These are phyloP conservation scores for Luffa aegyptiaca DNA, from an alignment of 306 rosid genomes.

Conservation along the genomic window DNA sequence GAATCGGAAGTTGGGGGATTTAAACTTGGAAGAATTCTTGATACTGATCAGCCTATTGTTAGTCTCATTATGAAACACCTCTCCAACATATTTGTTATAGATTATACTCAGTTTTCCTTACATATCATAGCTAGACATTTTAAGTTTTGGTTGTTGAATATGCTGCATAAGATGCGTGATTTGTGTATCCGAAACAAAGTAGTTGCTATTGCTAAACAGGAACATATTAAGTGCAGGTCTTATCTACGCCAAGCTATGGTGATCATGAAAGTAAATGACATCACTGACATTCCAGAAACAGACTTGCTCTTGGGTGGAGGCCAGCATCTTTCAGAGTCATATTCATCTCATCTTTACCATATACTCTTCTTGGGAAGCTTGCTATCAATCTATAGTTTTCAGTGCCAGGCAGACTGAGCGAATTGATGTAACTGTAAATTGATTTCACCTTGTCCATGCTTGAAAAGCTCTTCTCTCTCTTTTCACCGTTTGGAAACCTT, in stretches of 20 bases:
- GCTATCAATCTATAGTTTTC: conserved; percentile 57
- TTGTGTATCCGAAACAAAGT: not conserved
- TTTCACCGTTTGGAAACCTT: conserved; percentile 89
- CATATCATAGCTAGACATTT: not conserved
- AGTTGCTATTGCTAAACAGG: not conserved
- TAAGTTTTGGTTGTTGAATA: not conserved
- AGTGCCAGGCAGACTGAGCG: conserved; percentile 40
- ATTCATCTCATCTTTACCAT: conserved; percentile 60
- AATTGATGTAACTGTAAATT: conserved; percentile 55
- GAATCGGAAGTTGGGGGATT: not conserved
- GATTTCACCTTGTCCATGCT: conserved; percentile 55
- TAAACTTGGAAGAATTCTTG: not conserved
- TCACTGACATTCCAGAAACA: conserved; percentile 49
- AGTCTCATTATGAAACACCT: not conserved
- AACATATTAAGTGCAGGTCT: not conserved
- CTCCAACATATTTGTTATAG: not conserved
- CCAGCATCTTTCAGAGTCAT: conserved; percentile 64
- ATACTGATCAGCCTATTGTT: not conserved
- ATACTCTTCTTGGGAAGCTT: conserved; percentile 67
- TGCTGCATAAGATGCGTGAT: not conserved
- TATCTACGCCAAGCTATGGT: not conserved
- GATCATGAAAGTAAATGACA: not conserved
- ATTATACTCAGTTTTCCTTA: not conserved
- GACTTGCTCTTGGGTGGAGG: conserved; percentile 59
- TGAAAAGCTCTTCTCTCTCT: conserved; percentile 54